Evolutionary conservation across 139 green algal genomes (phyloP), one percentile per base, ranked within the genome.

Genomic region (Chlorella sp.): DNA sequence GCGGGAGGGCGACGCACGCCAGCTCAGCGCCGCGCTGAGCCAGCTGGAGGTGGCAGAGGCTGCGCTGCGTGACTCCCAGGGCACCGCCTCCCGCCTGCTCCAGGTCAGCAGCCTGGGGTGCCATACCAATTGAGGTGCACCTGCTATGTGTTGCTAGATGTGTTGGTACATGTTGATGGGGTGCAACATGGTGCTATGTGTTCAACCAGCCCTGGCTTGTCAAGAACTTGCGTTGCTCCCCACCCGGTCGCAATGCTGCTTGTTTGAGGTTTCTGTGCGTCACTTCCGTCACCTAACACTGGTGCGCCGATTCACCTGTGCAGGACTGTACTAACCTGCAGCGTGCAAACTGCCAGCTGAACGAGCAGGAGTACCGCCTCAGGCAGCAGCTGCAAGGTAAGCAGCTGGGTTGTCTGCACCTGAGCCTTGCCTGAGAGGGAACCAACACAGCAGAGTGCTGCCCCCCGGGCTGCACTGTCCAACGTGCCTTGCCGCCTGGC

Each of bases 21-120:
- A 90, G 78, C 79, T 86, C 2, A 53, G 60, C 61, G 87, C 64
- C 15, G 78, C 87, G 37, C 32, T 90, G 64, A 53, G 32, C 1
- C 78, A 90, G 79, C 64, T 90, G 64, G 87, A 90, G 79, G 87
- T 90, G 37, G 87, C 87, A 53, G 87, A 90, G 66, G 78, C 77
- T 9, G 87, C 87, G 30, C 87, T 90, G 64, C 79, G 87, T 3
- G 87, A 90, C 64, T 87, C 78, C 0, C 87, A 86, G 64, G 87
- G 42, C 78, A 90, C 87, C 5, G 87, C 79, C 18, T 76, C 78
- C 0, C 78, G 87, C 26, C 87, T 90, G 66, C 87, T 90, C 28
- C 84, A 87, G 83, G 83, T 87, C 5, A 4, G 64, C 48, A 57
- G 48, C 48, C 9, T 57, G 5, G 48, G 5, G 48, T 9, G 48